phyloP scores from a whole-genome alignment of 2,329 filamentous ascomycete genomes.

The Tolypocladium endophyticum region DNA sequence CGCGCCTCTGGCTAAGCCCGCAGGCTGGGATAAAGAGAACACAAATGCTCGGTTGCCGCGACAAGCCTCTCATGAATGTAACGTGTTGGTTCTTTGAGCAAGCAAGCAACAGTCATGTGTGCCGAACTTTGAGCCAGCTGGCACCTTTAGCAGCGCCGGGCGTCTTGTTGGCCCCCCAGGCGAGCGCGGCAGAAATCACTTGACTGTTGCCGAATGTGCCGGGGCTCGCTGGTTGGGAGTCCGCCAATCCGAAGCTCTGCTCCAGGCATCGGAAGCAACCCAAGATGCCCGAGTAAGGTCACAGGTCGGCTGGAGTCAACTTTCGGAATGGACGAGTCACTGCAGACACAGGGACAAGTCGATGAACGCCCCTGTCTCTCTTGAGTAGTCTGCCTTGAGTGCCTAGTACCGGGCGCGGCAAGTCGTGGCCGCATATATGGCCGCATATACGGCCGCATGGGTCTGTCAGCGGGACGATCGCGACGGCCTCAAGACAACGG shows the following conservation, averaged over 20 bases:
- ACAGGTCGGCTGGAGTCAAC: not conserved
- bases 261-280: not conserved
- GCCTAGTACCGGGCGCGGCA: conserved; percentile 1
- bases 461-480: conserved; percentile 6
- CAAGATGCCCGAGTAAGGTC: not conserved
- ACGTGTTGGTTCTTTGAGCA: not conserved
- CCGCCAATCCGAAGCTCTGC: not conserved
- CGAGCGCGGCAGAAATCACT: conserved; percentile 12
- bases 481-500: not conserved
- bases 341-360: not conserved
- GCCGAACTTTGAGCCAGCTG: not conserved
- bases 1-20: not conserved
- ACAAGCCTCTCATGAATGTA: not conserved
- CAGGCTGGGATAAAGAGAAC: not conserved
- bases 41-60: not conserved
- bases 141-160: not conserved
- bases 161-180: not conserved
- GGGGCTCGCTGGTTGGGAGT: conserved; percentile 8
- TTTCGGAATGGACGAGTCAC: not conserved
- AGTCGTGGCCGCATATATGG: conserved; percentile 5
- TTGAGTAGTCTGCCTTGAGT: not conserved
- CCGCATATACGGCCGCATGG: conserved; percentile 7
- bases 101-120: not conserved
- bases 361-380: not conserved
- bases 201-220: conserved; percentile 18